Evolutionary conservation across 1,139 yeast genomes (phyloP), one percentile per base, ranked within the genome.

Genomic region (Blastobotrys petasosporus): DNA sequence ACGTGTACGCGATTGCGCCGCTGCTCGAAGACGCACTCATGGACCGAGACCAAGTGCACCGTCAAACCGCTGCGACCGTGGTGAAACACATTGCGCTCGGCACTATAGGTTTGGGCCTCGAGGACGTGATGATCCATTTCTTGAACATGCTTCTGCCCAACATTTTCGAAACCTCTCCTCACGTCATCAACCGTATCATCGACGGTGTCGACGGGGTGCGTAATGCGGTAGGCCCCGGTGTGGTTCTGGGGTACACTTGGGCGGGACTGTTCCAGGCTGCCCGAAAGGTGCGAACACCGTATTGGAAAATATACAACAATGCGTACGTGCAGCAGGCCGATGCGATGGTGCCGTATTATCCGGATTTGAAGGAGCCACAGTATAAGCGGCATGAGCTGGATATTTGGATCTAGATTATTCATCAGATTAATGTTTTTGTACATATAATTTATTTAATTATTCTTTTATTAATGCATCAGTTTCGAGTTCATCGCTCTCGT

Each of bases 231-330:
- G 98, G 99, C 0, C 74, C 79, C 9, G 96, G 96, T 0, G 58
- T 79, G 1, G 73, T 83, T 48, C 65, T 84, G 70, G 82, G 85
- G 57, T 92, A 94, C 63, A 59, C 85, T 0, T 80, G 95, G 85
- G 80, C 83, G 0, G 98, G 98, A 0, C 67, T 94, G 25, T 92
- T 88, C 63, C 98, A 94, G 58, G 95, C 97, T 0, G 96, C 98
- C 0, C 72, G 82, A 47, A 85, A 83, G 58, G 98, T 94, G 0
- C 72, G 98, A 53, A 69, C 67, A 1, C 81, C 94, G 0, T 94
- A 84, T 62, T 94, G 98, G 97, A 79, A 76, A 54, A 63, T 90
- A 30, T 90, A 78, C 68, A 90, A 92, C 57, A 67, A 72, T 45
- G 79, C 90, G 17, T 90, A 90, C 60, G 77, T 85, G 12, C 88